Percentiles rank a stretch among this genome's conserved stretches.
Conservation (phyloP, 768 basidiomycete species). For the Crucibulum laeve region DNA sequence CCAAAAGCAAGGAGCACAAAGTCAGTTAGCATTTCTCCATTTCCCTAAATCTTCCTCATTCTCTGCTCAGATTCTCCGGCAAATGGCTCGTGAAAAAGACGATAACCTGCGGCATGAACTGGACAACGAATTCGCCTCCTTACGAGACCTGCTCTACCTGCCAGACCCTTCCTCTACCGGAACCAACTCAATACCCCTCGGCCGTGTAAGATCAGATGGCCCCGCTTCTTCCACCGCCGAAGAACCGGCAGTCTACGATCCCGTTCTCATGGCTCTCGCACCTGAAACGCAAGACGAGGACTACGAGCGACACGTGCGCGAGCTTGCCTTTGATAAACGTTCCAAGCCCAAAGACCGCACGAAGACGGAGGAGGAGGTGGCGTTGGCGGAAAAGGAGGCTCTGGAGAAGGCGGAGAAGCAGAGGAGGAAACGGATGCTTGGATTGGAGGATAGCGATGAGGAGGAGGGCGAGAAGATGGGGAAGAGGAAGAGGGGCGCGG, state of each 20-base stretch:
- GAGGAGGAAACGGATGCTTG: slow-evolving; percentile 80
- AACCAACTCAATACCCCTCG: slow-evolving; percentile 30
- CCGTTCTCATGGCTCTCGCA: slow-evolving; percentile 14
- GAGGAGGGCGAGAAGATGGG: slow-evolving; percentile 46
- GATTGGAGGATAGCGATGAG: slow-evolving; percentile 64
- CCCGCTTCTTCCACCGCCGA: too few species aligned
- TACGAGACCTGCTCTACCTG: slow-evolving; percentile 70
- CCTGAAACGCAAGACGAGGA: slow-evolving; percentile 48
- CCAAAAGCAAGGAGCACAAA: slow-evolving; percentile 96
- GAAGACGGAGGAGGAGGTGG: slow-evolving; percentile 94
- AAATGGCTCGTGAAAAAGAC: slow-evolving; percentile 82
- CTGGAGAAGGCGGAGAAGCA: slow-evolving; percentile 83
- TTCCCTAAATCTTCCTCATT: slow-evolving; percentile 2
- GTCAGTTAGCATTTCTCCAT: slow-evolving; percentile 35
- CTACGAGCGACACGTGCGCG: slow-evolving; percentile 90
- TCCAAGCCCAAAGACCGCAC: slow-evolving; percentile 93
- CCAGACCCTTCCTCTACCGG: slow-evolving; percentile 43
- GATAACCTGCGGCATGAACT: slow-evolving; percentile 84
- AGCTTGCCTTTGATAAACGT: slow-evolving; percentile 89
- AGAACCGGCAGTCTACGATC: slow-evolving; percentile 9
- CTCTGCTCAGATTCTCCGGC: slow-evolving; percentile 64
- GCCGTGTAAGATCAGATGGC: slow-evolving; percentile 10
- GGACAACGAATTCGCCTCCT: slow-evolving; percentile 80
- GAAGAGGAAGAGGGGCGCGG: slow-evolving; percentile 65
- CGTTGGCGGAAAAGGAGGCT: slow-evolving; percentile 80